phyloP scores from a whole-genome alignment of 305 asterid species.

The Fraxinus floribunda region DNA sequence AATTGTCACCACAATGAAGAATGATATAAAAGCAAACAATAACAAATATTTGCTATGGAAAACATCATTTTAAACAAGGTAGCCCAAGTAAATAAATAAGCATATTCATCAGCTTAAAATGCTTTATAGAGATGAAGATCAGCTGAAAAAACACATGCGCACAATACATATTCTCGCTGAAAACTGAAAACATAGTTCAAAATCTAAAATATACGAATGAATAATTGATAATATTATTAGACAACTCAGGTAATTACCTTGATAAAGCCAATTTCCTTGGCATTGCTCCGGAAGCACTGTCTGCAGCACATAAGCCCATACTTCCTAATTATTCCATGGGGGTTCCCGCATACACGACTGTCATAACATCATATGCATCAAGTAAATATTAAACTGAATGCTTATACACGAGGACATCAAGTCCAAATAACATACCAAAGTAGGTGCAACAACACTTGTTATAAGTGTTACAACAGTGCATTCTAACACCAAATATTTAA shows the following conservation, averaged over 20 bases:
- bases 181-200: neutral
- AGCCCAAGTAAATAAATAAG: neutral
- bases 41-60: neutral
- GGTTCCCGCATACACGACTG: conserved; percentile 75
- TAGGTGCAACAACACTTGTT: neutral
- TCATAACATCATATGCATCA: neutral
- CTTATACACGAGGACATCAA: neutral
- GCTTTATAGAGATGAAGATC: neutral
- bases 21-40: neutral
- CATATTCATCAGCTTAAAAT: neutral
- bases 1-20: neutral
- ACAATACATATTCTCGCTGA: neutral
- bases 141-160: neutral
- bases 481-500: neutral
- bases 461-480: neutral
- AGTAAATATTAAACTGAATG: neutral
- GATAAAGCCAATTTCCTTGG: conserved; percentile 67
- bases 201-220: neutral
- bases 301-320: conserved; percentile 80
- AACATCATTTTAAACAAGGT: neutral
- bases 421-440: neutral
- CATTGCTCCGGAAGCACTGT: conserved; percentile 73
- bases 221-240: neutral
- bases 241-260: conserved; percentile 38
- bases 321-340: conserved; percentile 68